phyloP scores from a whole-genome alignment of 305 asterid species.

The Stenogyne calaminthoides region DNA sequence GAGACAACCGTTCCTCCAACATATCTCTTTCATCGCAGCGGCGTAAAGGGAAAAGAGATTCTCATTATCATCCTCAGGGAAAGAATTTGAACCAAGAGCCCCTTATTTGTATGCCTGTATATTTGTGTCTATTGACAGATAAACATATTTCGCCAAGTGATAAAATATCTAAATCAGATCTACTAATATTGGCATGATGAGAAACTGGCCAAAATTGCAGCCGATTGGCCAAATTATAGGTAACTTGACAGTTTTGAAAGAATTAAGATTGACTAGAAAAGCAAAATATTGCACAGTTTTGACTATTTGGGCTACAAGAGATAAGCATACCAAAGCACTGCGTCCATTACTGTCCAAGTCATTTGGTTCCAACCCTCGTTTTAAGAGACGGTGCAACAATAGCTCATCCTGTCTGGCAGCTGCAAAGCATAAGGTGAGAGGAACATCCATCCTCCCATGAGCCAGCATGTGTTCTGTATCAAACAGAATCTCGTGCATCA shows the following conservation, averaged over 20 bases:
- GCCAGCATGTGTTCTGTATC: constrained; percentile 80
- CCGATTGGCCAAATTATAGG: not conserved
- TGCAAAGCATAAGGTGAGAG: constrained; percentile 86
- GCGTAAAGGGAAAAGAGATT: too few relatives aligned
- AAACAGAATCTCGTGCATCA: constrained; percentile 52
- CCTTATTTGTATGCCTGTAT: not conserved
- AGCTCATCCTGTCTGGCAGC: constrained; percentile 72
- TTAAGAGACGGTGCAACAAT: constrained; percentile 65
- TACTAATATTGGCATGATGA: not conserved
- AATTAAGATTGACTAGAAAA: not conserved
- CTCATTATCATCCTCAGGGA: too few relatives aligned
- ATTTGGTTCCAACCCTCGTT: constrained; percentile 68
- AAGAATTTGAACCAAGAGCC: too few relatives aligned
- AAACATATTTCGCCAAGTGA: not conserved
- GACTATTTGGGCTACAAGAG: not conserved
- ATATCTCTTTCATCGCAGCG: too few relatives aligned
- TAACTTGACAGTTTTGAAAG: not conserved
- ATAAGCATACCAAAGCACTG: constrained; percentile 58
- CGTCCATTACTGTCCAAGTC: constrained; percentile 65
- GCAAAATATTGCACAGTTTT: not conserved
- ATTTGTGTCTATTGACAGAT: not conserved
- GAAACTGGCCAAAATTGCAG: too few relatives aligned
- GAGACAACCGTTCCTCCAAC: too few relatives aligned
- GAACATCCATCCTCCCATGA: constrained; percentile 78
- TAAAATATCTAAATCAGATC: not conserved